phyloP scores from a whole-genome alignment of 2,329 filamentous ascomycete genomes.

The Helicocarpus griseus region DNA sequence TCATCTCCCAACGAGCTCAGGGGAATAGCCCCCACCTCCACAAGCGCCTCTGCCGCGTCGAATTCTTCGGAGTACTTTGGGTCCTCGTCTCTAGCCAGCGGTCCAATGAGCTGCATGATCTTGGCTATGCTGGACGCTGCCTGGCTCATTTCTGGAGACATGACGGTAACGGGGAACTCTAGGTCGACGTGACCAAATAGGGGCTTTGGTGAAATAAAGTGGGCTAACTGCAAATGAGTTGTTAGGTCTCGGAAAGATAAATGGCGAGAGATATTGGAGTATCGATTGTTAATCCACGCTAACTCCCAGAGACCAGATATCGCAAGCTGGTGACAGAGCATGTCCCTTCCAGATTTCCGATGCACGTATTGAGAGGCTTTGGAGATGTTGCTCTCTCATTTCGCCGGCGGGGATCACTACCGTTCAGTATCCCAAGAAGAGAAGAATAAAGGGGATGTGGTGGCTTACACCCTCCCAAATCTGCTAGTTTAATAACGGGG shows the following conservation, averaged over 20 bases:
- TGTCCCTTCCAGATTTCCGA: constrained; percentile 12
- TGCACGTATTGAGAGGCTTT: constrained; percentile 9
- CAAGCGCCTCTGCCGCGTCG: constrained; percentile 7
- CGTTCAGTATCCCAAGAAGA: background rate
- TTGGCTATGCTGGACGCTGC: constrained; percentile 11
- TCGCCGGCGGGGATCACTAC: constrained; percentile 7
- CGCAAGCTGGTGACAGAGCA: constrained; percentile 4
- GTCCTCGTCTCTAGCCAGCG: constrained; percentile 4
- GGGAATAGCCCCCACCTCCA: constrained; percentile 6
- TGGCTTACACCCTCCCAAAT: constrained; percentile 6
- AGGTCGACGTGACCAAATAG: constrained; percentile 9
- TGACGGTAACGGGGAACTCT: background rate
- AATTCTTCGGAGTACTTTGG: constrained; percentile 8
- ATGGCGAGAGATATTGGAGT: no score
- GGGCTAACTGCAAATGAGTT: no score
- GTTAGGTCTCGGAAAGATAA: no score
- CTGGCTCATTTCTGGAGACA: constrained; percentile 6
- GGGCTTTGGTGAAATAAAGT: constrained; percentile 5
- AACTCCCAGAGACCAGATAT: constrained; percentile 12
- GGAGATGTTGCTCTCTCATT: background rate
- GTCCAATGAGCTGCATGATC: constrained; percentile 9
- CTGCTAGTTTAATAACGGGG: constrained; percentile 8
- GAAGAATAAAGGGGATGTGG: background rate
- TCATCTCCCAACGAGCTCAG: constrained; percentile 8
- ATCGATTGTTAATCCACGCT: constrained; percentile 9